phyloP scores from a whole-genome alignment of 139 green algal genomes.

The Pleodorina starrii region DNA sequence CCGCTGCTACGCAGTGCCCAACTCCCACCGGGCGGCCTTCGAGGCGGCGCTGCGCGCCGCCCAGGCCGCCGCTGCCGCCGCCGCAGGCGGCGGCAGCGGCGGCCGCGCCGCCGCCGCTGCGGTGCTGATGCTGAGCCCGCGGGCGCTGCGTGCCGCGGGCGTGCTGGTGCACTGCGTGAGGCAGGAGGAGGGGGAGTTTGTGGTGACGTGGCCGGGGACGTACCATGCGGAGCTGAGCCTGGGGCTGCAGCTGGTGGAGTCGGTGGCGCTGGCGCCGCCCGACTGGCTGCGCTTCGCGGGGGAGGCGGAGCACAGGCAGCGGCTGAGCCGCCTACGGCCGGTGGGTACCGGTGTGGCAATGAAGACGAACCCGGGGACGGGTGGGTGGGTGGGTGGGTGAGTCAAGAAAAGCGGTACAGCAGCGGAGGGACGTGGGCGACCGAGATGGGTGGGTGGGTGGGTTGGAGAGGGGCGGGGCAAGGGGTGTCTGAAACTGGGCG shows the following conservation, averaged over 20 bases:
- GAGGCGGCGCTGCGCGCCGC: slow-evolving; percentile 59
- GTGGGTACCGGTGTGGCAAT: slow-evolving; percentile 10
- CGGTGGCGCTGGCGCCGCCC: slow-evolving; percentile 83
- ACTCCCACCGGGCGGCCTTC: slow-evolving; percentile 59
- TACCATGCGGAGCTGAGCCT: slow-evolving; percentile 84
- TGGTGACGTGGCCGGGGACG: slow-evolving; percentile 88
- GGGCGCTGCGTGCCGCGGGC: slow-evolving; percentile 60
- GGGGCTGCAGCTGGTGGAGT: slow-evolving; percentile 86
- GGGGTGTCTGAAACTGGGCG: too few species aligned
- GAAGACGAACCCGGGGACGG: too few species aligned
- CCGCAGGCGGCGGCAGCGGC: background rate
- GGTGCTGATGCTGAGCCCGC: slow-evolving; percentile 79
- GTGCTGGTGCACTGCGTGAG: slow-evolving; percentile 71
- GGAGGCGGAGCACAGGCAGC: slow-evolving; percentile 60
- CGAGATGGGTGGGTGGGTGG: too few species aligned
- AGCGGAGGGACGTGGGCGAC: too few species aligned
- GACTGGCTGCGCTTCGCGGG: slow-evolving; percentile 87
- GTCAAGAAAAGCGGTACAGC: too few species aligned
- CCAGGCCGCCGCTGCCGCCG: slow-evolving; percentile 71
- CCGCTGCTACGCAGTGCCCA: slow-evolving; percentile 80
- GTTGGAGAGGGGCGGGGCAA: too few species aligned
- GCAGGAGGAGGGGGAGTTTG: slow-evolving; percentile 81
- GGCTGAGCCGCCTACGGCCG: slow-evolving; percentile 61
- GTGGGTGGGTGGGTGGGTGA: too few species aligned
- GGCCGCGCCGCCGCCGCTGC: background rate